Percentiles rank a stretch among this genome's conserved stretches.
These are phyloP conservation scores for Tulasnella sp. DNA, from an alignment of 768 basidiomycete genomes.

Conservation along the genomic window DNA sequence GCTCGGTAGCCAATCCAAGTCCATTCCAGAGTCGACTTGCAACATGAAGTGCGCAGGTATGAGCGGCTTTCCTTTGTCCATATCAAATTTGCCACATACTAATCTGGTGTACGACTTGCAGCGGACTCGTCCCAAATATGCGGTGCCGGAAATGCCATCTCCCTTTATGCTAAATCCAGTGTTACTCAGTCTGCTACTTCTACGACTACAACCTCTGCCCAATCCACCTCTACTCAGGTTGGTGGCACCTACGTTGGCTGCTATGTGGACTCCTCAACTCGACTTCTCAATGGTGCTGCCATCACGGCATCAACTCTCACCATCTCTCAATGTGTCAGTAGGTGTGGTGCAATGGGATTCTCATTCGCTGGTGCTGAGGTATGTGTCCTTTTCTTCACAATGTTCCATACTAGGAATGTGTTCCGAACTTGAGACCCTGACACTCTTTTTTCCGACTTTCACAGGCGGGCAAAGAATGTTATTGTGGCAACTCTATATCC, in stretches of 20 bases:
- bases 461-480: too few species aligned
- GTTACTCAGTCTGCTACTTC: background rate
- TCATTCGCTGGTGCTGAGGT: too few species aligned
- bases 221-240: background rate
- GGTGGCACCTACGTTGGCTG: background rate
- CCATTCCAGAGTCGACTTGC: conserved; percentile 5
- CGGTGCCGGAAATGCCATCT: background rate
- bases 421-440: too few species aligned
- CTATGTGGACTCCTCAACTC: background rate
- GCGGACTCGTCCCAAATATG: background rate
- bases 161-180: background rate
- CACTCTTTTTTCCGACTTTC: too few species aligned
- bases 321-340: background rate
- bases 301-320: background rate
- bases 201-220: background rate
- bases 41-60: conserved; percentile 9
- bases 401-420: too few species aligned
- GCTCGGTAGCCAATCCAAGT: background rate
- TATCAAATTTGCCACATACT: background rate
- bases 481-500: too few species aligned
- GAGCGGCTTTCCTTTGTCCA: background rate
- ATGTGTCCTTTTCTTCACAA: too few species aligned
- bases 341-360: too few species aligned
- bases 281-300: background rate
- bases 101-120: background rate